Base-by-base conservation (phyloP, 768 basidiomycete genomes). In the Panus rudis region DNA sequence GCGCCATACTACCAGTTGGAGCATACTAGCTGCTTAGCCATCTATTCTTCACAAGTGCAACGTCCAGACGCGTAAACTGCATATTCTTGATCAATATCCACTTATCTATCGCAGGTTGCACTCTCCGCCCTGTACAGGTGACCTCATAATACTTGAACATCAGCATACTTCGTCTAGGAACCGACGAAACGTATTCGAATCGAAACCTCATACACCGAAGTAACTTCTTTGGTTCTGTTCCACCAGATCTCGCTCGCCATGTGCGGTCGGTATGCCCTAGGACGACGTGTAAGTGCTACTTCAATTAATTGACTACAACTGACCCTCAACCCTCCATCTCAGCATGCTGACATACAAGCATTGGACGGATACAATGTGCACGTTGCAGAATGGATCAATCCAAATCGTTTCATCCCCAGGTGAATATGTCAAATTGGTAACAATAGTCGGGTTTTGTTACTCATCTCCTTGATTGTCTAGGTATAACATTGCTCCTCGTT, bases 401-500 rank as follows among this genome's bases (percentile, higher is more conserved):
- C 78, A 47, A 71, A 76, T 13, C 61, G 66, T 20, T 87, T 82
- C 43, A 55, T 77, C 30, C 72, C 72, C 12, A 50, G 65, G 59
- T 51, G 24, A 40, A 41, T 22, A 11, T 16, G 37, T 32, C 20
- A 34, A 34, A 31, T 22, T 39, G 12, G n/a, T 23, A 22, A 11
- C 24, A 17, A 4, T 6, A 12, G n/a, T 26, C 4, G 25, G 22
- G 11, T 17, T 20, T 8, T 21, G 14, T 33, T 33, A 35, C 50
- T 21, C 28, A 34, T 23, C 17, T 42, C 8, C 25, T 39, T 17
- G 35, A 40, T n/a, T 6, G 28, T 6, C 7, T 30, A 60, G 89
- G 42, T 86, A 88, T 58, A 93, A 93, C 58, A 77, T 92, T 47
- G 88, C 91, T 1, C 92, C 92, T 0, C 82, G 81, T 34, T 76